Percentiles rank a stretch among this genome's conserved stretches.
Evolutionary conservation across 2,329 filamentous ascomycete species (phyloP).

Genomic region (Arachnopeziza araneosa): DNA sequence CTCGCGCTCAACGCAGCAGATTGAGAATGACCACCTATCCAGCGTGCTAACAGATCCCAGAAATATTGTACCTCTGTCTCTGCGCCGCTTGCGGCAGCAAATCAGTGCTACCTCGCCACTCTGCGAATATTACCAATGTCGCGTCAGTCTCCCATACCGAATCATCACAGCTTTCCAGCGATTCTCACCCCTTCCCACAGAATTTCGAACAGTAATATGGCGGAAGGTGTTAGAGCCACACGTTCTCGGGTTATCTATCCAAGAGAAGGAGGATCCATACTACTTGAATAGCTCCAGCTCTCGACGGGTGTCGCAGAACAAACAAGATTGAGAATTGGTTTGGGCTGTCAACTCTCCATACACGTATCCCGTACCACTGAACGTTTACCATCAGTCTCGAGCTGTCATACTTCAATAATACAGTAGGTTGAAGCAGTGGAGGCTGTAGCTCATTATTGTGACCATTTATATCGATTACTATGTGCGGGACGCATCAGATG

Average conservation of each 20-base stretch:
- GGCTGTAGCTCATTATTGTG: not conserved
- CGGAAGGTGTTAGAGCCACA: not conserved
- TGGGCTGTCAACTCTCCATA: not conserved
- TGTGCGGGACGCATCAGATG: not conserved
- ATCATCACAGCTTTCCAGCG: not conserved
- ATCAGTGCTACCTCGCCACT: not conserved
- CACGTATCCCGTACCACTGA: not conserved
- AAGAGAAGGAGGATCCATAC: not conserved
- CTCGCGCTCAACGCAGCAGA: too few relatives aligned
- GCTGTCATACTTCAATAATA: not conserved
- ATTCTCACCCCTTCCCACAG: not conserved
- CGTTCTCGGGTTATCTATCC: not conserved
- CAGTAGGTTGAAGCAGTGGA: not conserved
- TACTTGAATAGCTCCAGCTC: too few relatives aligned
- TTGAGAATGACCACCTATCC: too few relatives aligned
- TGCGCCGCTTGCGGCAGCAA: too few relatives aligned
- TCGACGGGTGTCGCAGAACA: not conserved
- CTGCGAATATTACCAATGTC: not conserved
- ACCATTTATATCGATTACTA: not conserved
- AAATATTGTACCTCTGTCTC: too few relatives aligned
- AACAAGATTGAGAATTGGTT: not conserved
- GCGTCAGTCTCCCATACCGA: not conserved
- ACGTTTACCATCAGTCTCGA: not conserved
- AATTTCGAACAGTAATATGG: not conserved
- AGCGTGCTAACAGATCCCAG: too few relatives aligned